Conservation (phyloP, 2,329 filamentous ascomycete species). For the Aspergillus niger region DNA sequence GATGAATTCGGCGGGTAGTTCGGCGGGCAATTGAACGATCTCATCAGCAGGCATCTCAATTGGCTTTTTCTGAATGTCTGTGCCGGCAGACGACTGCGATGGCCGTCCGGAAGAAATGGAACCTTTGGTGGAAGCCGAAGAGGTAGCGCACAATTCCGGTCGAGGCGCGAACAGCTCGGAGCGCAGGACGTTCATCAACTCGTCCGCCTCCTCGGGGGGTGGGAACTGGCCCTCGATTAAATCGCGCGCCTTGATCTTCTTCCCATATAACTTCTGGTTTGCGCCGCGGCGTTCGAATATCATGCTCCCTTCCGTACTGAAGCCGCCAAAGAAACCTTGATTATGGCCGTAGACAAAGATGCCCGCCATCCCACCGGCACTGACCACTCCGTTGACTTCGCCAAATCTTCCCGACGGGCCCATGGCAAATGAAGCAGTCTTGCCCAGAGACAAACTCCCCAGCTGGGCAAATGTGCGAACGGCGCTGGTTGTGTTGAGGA, state of each 20-base stretch:
- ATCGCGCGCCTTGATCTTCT: conserved; percentile 73
- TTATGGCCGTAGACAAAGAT: conserved; percentile 97
- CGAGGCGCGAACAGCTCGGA: conserved; percentile 52
- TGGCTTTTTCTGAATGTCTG: not conserved
- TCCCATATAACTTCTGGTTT: conserved; percentile 90
- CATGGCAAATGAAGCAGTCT: conserved; percentile 90
- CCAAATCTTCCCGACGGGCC: conserved; percentile 91
- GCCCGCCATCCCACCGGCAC: conserved; percentile 77
- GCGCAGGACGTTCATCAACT: conserved; percentile 80
- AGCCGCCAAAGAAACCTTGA: conserved; percentile 91
- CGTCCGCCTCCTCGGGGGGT: conserved; percentile 75
- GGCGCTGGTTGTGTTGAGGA: conserved; percentile 83
- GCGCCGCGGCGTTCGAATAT: conserved; percentile 91
- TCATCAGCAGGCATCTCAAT: conserved; percentile 59
- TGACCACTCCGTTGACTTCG: conserved; percentile 88
- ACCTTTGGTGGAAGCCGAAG: not conserved
- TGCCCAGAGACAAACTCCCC: conserved; percentile 84
- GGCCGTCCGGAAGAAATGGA: not conserved
- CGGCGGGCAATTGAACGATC: not conserved
- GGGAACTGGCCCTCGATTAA: conserved; percentile 76
- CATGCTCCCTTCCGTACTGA: conserved; percentile 84
- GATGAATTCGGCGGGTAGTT: not conserved
- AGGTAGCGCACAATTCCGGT: not conserved
- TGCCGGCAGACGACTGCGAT: not conserved
- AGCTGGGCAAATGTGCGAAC: conserved; percentile 89